A percentile compares a stretch with the other conserved stretches of the same genome.
Evolutionary conservation across 495 filamentous ascomycete genomes (phyloP).

Genomic region (Podospora pseudopauciseta): DNA sequence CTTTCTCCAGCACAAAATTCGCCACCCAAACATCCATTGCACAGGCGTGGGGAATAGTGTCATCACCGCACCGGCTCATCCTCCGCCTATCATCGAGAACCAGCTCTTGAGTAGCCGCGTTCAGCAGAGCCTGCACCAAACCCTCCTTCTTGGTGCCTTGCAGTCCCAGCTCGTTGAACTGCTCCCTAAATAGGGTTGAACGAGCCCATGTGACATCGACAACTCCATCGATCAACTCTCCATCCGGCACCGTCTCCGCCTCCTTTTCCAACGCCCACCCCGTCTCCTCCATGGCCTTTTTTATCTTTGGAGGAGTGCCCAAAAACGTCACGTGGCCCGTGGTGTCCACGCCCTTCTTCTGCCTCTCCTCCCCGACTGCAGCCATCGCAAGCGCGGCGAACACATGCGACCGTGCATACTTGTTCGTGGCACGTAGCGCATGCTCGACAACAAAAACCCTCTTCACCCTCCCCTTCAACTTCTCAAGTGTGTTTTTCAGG

Average conservation of each 20-base stretch:
- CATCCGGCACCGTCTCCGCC: conserved; percentile 30
- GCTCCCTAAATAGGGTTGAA: conserved; percentile 22
- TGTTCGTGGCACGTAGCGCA: conserved; percentile 30
- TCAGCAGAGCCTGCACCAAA: conserved; percentile 32
- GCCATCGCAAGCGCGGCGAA: conserved; percentile 40
- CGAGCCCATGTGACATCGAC: conserved; percentile 43
- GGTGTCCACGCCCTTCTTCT: conserved; percentile 4
- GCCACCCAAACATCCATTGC: conserved; percentile 51
- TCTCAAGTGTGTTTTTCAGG: conserved; percentile 33
- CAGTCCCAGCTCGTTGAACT: conserved; percentile 20
- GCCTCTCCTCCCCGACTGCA: conserved; percentile 20
- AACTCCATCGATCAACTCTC: conserved; percentile 42
- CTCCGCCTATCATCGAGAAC: background rate
- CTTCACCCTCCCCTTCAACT: conserved; percentile 31
- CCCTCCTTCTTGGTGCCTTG: conserved; percentile 34
- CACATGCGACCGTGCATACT: conserved; percentile 38
- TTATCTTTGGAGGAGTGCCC: conserved; percentile 21
- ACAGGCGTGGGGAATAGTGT: conserved; percentile 22
- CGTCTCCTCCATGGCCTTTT: conserved; percentile 17
- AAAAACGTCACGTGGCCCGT: conserved; percentile 21
- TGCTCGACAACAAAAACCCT: conserved; percentile 42
- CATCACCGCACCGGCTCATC: background rate
- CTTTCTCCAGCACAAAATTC: conserved; percentile 20
- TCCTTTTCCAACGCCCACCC: conserved; percentile 32
- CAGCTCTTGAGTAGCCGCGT: conserved; percentile 29